Evolutionary conservation across 2,329 filamentous ascomycete species (phyloP).

Genomic region (Fusarium begoniae): DNA sequence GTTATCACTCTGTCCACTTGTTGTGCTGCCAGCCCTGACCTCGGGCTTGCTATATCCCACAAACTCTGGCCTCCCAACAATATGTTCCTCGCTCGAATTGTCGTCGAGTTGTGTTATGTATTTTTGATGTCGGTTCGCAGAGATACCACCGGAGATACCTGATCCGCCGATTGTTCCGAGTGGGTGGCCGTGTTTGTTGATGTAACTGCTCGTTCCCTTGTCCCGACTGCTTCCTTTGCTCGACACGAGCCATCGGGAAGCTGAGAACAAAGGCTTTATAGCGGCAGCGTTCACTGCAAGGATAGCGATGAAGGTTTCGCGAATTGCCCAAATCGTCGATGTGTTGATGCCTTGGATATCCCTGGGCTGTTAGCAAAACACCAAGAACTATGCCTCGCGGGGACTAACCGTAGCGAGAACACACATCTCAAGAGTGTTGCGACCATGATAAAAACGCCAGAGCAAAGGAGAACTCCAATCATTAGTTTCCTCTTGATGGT

Average conservation of each 20-base stretch:
- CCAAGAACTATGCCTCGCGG: rapidly evolving
- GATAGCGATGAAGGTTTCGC: conserved; percentile 56
- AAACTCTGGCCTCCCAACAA: conserved; percentile 39
- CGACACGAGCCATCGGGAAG: conserved; percentile 46
- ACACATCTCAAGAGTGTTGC: conserved; percentile 54
- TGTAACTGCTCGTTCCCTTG: conserved; percentile 38
- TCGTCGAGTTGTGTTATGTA: conserved; percentile 41
- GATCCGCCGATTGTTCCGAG: conserved; percentile 41
- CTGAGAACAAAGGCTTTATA: conserved; percentile 53
- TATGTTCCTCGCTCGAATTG: conserved; percentile 47
- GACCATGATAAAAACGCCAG: conserved; percentile 55
- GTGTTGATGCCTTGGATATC: conserved; percentile 50
- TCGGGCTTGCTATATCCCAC: conserved; percentile 30
- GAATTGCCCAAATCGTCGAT: conserved; percentile 54
- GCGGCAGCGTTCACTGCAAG: conserved; percentile 54
- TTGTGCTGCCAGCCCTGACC: conserved; percentile 34
- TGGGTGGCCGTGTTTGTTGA: conserved; percentile 38
- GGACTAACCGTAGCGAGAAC: conserved; percentile 43
- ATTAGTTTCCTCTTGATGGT: conserved; percentile 50
- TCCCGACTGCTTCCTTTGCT: conserved; percentile 44
- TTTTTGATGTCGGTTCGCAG: conserved; percentile 24
- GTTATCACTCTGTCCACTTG: conserved; percentile 22
- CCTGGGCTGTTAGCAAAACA: conserved; percentile 8
- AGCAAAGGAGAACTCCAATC: conserved; percentile 52
- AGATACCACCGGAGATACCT: conserved; percentile 13